A percentile compares a stretch with the other conserved stretches of the same genome.
phyloP scores from a whole-genome alignment of 345 rosid species.

The Lenwebbia sp. region DNA sequence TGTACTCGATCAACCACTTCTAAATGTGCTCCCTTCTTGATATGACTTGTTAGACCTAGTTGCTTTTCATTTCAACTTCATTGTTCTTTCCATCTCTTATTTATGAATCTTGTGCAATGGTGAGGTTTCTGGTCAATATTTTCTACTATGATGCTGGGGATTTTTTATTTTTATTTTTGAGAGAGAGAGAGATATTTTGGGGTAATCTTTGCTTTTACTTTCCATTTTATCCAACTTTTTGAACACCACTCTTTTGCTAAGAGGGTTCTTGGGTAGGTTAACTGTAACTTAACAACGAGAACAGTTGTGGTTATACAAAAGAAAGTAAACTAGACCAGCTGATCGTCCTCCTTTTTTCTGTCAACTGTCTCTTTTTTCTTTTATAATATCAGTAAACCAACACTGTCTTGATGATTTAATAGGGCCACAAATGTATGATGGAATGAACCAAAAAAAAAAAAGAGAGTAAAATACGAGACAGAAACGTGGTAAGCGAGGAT shows the following conservation, averaged over 20 bases:
- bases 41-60: neutral
- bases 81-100: neutral
- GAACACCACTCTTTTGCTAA: neutral
- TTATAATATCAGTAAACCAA: neutral
- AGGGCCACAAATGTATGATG: neutral
- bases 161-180: too few species aligned
- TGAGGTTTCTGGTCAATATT: neutral
- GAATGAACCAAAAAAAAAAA: neutral
- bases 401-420: neutral
- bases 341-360: neutral
- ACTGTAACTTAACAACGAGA: constrained; percentile 21
- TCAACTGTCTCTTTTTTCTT: neutral
- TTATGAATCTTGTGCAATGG: neutral
- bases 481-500: neutral
- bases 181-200: neutral
- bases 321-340: neutral
- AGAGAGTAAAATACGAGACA: neutral
- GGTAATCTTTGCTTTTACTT: neutral
- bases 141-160: neutral
- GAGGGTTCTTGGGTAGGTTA: constrained; percentile 28
- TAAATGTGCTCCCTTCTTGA: neutral
- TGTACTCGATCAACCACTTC: neutral
- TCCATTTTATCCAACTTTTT: neutral
- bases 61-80: neutral
- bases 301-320: neutral